Percentiles rank a stretch among this genome's conserved stretches.
These are phyloP conservation scores for Prototheca wickerhamii DNA, from an alignment of 163 green algal genomes.

Conservation along the genomic window DNA sequence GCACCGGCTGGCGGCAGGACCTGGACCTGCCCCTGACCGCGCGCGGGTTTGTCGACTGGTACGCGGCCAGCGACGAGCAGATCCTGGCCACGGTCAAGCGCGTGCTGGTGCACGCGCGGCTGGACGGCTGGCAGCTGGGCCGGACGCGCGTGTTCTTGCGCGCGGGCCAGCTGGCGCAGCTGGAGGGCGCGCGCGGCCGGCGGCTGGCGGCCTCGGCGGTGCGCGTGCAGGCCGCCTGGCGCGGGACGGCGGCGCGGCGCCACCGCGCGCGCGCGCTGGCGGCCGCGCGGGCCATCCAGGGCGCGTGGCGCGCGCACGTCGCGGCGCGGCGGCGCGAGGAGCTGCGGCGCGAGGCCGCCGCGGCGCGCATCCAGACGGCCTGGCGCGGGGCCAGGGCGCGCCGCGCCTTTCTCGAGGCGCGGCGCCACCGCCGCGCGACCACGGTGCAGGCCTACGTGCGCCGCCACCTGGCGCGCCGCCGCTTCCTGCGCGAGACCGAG, in stretches of 20 bases:
- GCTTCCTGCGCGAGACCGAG: too few relatives aligned
- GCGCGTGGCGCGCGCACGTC: constrained; percentile 35
- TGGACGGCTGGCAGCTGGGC: constrained; percentile 66
- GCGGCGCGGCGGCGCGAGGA: constrained; percentile 42
- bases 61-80: constrained; percentile 33
- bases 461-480: constrained; percentile 54
- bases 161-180: constrained; percentile 83
- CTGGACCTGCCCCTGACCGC: constrained; percentile 7
- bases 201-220: constrained; percentile 69
- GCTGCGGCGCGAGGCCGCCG: constrained; percentile 36
- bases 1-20: background rate
- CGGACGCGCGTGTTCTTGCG: constrained; percentile 88
- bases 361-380: constrained; percentile 66
- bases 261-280: constrained; percentile 30
- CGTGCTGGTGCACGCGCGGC: constrained; percentile 31
- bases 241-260: constrained; percentile 53
- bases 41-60: constrained; percentile 20
- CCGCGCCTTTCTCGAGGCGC: constrained; percentile 31
- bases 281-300: constrained; percentile 57
- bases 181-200: constrained; percentile 87
- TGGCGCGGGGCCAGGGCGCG: constrained; percentile 43
- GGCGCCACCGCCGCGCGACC: constrained; percentile 42
- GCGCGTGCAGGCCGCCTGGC: constrained; percentile 71
- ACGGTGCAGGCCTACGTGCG: constrained; percentile 63
- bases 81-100: constrained; percentile 53